Conservation (phyloP, 2,329 filamentous ascomycete species). For the Alternaria longipes region DNA sequence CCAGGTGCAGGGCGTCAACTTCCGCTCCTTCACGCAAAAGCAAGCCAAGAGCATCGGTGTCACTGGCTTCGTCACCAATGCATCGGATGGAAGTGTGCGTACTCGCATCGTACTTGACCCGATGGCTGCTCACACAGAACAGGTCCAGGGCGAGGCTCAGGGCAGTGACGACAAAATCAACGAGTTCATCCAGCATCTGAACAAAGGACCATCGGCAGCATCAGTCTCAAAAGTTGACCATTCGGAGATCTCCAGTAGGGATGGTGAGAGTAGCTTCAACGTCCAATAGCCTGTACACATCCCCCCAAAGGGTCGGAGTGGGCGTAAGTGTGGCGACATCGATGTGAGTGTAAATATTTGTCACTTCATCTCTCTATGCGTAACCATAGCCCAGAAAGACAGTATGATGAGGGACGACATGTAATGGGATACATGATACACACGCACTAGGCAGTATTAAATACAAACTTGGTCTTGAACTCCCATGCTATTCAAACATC, state of each 20-base stretch:
- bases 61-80: slow-evolving; percentile 59
- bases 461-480: too few relatives aligned
- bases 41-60: slow-evolving; percentile 56
- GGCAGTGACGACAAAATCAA: slow-evolving; percentile 71
- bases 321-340: neutral
- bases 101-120: neutral
- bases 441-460: neutral
- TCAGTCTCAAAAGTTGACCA: slow-evolving; percentile 78
- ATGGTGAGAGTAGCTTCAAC: slow-evolving; percentile 73
- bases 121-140: slow-evolving; percentile 19
- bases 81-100: slow-evolving; percentile 56
- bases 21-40: slow-evolving; percentile 57
- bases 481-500: neutral
- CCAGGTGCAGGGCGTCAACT: slow-evolving; percentile 62
- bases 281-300: slow-evolving; percentile 27
- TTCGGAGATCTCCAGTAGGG: slow-evolving; percentile 69
- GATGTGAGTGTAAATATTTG: neutral
- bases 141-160: slow-evolving; percentile 93
- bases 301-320: neutral
- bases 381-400: neutral
- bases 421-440: neutral
- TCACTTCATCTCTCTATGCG: neutral
- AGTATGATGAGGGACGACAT: neutral
- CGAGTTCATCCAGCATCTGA: slow-evolving; percentile 76
- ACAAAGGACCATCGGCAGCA: slow-evolving; percentile 76